Base-by-base conservation (phyloP, 768 basidiomycete species). In the Tricholoma terreum region DNA sequence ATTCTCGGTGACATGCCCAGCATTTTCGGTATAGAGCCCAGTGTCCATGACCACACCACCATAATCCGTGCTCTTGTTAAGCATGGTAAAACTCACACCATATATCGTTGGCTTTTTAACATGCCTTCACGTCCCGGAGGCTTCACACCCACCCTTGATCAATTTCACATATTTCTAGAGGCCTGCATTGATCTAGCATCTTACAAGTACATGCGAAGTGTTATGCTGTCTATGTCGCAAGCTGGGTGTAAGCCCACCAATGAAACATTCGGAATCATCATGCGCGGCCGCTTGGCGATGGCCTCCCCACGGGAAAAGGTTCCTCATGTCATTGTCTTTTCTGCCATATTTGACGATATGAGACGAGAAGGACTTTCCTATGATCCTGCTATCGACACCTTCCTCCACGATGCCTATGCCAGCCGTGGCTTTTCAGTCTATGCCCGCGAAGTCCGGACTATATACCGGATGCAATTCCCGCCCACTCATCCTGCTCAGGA, bases 111-210 rank as follows among this genome's bases (percentile, higher is more conserved):
- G 80, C 69, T 90, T 2, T 63, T 62, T 43, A 72, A 72, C n/a
- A 85, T 88, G 78, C 74, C 80, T 12, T 69, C 69, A 22, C 79
- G 78, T 50, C 75, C 83, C 3, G 80, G 79, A 2, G 64, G 76
- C 34, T 59, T 78, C 43, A 66, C 65, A 4, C 84, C 85, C 0
- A 77, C 78, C 21, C 68, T 79, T 35, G 72, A 79, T 19, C 84
- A 85, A 56, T 84, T 84, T 73, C 80, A 86, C 59, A 58, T 76
- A 9, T 77, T 85, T 59, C 70, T 89, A 34, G 72, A 79, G 35
- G 68, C 70, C 11, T 75, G 71, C 58, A 63, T 65, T 9, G 61
- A 69, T 34, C 63, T 70, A n/a, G 63, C 67, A 11, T 59, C 70
- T 1, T 70, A 74, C 58, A 66, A 64, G 27, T 70, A 70, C 58